A percentile compares a stretch with the other conserved stretches of the same genome.
Evolutionary conservation across 139 green algal species (phyloP).

Genomic region (Auxenochlorella pyrenoidosa): DNA sequence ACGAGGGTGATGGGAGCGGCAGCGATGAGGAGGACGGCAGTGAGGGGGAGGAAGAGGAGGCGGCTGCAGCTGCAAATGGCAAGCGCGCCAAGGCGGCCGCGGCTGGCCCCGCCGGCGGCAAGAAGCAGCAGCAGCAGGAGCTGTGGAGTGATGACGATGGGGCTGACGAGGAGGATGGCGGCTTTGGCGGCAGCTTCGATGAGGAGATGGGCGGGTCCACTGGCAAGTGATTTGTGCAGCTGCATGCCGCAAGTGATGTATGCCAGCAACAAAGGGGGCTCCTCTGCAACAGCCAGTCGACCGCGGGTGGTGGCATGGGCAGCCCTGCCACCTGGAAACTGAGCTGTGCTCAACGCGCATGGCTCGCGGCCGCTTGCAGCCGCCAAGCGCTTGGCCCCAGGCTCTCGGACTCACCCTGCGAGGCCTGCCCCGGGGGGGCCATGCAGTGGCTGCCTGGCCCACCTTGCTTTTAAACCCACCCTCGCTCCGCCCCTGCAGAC

Average conservation of each 20-base stretch:
- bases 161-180: neutral
- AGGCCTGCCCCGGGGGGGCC: too few species aligned
- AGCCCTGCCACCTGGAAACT: too few species aligned
- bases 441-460: too few species aligned
- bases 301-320: too few species aligned
- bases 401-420: too few species aligned
- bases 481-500: neutral
- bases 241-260: too few species aligned
- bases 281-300: neutral
- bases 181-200: slow-evolving; percentile 27
- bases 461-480: neutral
- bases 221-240: neutral
- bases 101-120: neutral
- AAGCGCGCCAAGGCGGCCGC: neutral
- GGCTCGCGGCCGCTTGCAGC: too few species aligned
- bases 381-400: too few species aligned
- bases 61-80: slow-evolving; percentile 12
- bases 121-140: slow-evolving; percentile 20
- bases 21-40: slow-evolving; percentile 12
- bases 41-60: neutral
- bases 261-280: too few species aligned
- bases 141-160: slow-evolving; percentile 35
- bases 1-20: slow-evolving; percentile 32
- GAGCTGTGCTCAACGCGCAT: too few species aligned
- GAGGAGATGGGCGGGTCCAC: slow-evolving; percentile 11